Conservation (phyloP, 1,284 basidiomycete species). For the Tremellales sp. region DNA sequence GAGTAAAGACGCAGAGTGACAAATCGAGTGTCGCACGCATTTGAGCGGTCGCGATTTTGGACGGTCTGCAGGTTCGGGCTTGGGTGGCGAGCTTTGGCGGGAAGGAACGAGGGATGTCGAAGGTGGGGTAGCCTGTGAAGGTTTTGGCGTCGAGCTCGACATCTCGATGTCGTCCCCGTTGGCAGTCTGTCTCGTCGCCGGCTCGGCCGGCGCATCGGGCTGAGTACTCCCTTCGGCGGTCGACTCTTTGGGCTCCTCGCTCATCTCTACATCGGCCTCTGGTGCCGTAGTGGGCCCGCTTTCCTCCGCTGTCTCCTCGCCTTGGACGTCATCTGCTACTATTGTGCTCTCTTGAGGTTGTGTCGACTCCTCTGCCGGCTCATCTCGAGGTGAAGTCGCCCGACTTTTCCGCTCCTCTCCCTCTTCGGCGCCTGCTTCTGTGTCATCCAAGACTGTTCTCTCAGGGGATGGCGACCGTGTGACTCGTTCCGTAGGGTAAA, state of each 20-base stretch:
- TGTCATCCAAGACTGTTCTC: constrained; percentile 4
- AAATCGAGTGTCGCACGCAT: constrained; percentile 20
- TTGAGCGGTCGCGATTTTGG: constrained; percentile 22
- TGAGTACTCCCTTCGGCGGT: neutral
- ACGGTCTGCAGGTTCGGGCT: neutral
- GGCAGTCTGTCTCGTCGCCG: neutral
- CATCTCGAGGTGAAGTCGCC: neutral
- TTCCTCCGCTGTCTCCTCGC: constrained; percentile 34
- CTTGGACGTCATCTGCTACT: neutral
- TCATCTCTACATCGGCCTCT: neutral
- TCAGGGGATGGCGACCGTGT: neutral
- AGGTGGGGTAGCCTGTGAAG: neutral
- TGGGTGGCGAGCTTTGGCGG: neutral
- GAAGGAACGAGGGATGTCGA: neutral
- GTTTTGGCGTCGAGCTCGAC: constrained; percentile 3
- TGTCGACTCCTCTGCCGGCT: neutral
- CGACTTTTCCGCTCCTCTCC: constrained; percentile 4
- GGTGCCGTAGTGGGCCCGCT: constrained; percentile 18
- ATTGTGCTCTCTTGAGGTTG: neutral
- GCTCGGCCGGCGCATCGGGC: neutral
- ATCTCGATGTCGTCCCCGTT: constrained; percentile 14
- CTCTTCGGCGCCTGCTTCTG: constrained; percentile 5
- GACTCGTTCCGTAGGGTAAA: constrained; percentile 21
- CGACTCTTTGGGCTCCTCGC: neutral
- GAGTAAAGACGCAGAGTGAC: constrained; percentile 25